Evolutionary conservation across 768 basidiomycete genomes (phyloP), one percentile per base, ranked within the genome.

Genomic region (Russula sp.): DNA sequence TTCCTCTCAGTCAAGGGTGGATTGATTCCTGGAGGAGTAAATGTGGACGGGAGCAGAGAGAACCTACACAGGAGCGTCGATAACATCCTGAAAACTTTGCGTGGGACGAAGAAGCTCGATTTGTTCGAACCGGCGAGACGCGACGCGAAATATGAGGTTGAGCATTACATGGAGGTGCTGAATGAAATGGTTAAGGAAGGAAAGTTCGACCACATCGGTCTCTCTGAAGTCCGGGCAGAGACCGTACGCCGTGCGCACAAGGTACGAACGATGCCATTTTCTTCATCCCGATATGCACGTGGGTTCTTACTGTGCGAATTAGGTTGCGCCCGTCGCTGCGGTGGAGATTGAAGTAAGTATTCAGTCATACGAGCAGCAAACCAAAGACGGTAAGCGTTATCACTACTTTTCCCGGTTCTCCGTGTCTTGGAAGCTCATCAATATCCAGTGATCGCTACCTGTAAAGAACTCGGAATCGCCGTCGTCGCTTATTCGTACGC

Each of bases 261-360:
- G 81, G 75, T 86, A 36, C 11, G 52, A 34, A 30, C 28, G 28
- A 30, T 10, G 20, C n/a, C 3, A 11, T 76, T 80, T 51, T 13
- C 13, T 34, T 32, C 34, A 2, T 6, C 16, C 38, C 16, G 38
- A 6, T 46, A 9, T 20, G 44, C 44, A 18, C 3, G 26, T 42
- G 56, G 5, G 18, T 24, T 4, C 28, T 44, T 30, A 57, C 44
- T 14, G 20, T 28, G 7, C 9, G 42, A n/a, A 20, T 30, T 26
- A 57, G 56, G 28, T 44, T 30, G 14, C 4, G 28, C 56, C 56
- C 22, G 79, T 88, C 62, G 77, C 82, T 14, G 77, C 81, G 18
- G 83, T 85, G 9, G 87, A 90, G 71, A 86, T 89, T 57, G 89
- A 90, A 71, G 75, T 86, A 48, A 86, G 84, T 69, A 79, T 83